Conservation (phyloP, 352 stramenopile genomes). For the Globisporangium paddicum region DNA sequence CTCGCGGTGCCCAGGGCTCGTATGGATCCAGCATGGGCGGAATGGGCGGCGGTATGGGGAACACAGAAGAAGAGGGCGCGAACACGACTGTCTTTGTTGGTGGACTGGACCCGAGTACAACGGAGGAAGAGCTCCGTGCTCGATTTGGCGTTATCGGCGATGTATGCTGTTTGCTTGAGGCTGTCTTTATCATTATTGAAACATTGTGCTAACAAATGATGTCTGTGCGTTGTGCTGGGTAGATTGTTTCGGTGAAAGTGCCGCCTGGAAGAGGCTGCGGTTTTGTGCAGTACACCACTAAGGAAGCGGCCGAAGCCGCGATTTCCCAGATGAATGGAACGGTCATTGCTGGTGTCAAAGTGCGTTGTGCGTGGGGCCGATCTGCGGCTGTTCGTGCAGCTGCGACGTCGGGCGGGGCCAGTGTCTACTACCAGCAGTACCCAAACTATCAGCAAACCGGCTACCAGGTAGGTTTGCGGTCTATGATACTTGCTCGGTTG, state of each 20-base stretch:
- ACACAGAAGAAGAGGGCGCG: constrained; percentile 48
- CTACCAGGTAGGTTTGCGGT: constrained; percentile 27
- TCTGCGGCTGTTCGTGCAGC: constrained; percentile 54
- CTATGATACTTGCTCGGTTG: background rate
- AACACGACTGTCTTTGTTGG: constrained; percentile 93
- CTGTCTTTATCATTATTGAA: background rate
- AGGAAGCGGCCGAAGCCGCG: constrained; percentile 77
- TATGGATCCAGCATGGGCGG: constrained; percentile 17
- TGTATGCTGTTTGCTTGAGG: constrained; percentile 25
- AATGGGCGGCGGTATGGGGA: constrained; percentile 7
- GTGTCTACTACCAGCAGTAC: constrained; percentile 54
- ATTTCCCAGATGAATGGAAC: constrained; percentile 89
- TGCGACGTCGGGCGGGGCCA: constrained; percentile 15
- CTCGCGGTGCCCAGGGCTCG: constrained; percentile 17
- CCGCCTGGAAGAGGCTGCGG: constrained; percentile 86
- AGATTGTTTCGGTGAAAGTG: constrained; percentile 82
- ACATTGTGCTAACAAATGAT: background rate
- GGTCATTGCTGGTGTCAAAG: constrained; percentile 70
- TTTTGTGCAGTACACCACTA: constrained; percentile 87
- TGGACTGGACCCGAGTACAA: constrained; percentile 73
- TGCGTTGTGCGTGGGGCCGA: constrained; percentile 87
- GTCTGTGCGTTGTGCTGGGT: background rate
- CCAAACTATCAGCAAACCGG: constrained; percentile 29
- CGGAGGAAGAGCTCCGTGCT: constrained; percentile 80
- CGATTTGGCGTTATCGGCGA: constrained; percentile 79